phyloP scores from a whole-genome alignment of 1,284 basidiomycete species.

The Afroboletus lepidellus region DNA sequence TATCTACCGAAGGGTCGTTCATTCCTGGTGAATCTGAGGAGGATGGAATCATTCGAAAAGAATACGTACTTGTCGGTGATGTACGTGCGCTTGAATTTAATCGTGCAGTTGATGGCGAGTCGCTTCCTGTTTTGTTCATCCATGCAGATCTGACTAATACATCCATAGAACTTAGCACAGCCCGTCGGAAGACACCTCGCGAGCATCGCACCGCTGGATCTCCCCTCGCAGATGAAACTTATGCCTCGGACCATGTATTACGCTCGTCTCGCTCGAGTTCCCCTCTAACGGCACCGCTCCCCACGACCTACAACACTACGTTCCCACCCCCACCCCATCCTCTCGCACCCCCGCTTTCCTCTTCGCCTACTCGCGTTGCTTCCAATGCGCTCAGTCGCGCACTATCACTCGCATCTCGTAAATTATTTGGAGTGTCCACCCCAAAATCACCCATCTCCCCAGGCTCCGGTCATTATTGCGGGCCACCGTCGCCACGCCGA shows the following conservation, averaged over 20 bases:
- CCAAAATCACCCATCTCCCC: slow-evolving; percentile 40
- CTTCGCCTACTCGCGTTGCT: slow-evolving; percentile 62
- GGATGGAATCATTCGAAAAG: slow-evolving; percentile 68
- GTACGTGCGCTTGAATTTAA: slow-evolving; percentile 74
- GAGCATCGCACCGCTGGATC: slow-evolving; percentile 50
- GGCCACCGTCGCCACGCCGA: slow-evolving; percentile 52
- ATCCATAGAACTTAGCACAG: slow-evolving; percentile 58
- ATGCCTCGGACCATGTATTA: slow-evolving; percentile 29
- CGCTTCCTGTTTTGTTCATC: background rate
- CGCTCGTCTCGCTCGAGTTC: slow-evolving; percentile 24
- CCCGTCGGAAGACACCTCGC: slow-evolving; percentile 55
- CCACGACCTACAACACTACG: slow-evolving; percentile 42
- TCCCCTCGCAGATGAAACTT: slow-evolving; percentile 43
- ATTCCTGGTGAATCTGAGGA: slow-evolving; percentile 83
- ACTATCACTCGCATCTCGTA: slow-evolving; percentile 86
- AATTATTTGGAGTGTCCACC: slow-evolving; percentile 71
- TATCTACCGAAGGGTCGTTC: slow-evolving; percentile 62
- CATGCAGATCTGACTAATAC: slow-evolving; percentile 9
- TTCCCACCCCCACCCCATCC: slow-evolving; percentile 63
- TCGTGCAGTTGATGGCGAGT: slow-evolving; percentile 71
- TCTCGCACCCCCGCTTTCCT: slow-evolving; percentile 51
- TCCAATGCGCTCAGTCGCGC: slow-evolving; percentile 83
- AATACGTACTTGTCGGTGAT: slow-evolving; percentile 79
- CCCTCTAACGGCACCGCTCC: slow-evolving; percentile 27
- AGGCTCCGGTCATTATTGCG: slow-evolving; percentile 37